Conservation (phyloP, 768 basidiomycete species). For the Pholiota microspora region DNA sequence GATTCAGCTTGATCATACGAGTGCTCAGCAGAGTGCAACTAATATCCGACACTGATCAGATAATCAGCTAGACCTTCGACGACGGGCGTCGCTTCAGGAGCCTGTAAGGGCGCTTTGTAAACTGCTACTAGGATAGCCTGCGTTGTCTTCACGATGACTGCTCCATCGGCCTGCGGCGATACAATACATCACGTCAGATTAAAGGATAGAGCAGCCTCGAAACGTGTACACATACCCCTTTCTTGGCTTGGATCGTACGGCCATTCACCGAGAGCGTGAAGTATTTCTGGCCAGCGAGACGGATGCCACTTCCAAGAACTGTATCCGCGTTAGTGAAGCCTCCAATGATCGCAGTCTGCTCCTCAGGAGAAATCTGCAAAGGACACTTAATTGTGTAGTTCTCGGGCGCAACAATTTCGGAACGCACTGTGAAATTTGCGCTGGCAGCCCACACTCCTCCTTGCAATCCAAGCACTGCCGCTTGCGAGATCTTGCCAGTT, state of each 20-base stretch:
- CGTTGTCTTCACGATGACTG: constrained; percentile 72
- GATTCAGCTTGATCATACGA: constrained; percentile 11
- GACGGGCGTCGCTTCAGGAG: constrained; percentile 59
- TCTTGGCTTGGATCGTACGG: constrained; percentile 73
- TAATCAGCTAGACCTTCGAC: constrained; percentile 79
- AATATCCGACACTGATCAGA: constrained; percentile 59
- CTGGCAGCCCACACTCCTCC: constrained; percentile 80
- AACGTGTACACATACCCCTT: constrained; percentile 49
- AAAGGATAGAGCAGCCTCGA: not conserved
- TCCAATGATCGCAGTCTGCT: constrained; percentile 57
- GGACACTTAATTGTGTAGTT: no score
- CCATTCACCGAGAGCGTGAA: constrained; percentile 52
- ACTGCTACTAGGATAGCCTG: constrained; percentile 83
- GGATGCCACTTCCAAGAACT: constrained; percentile 59
- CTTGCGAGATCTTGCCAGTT: constrained; percentile 67
- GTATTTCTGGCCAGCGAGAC: constrained; percentile 70
- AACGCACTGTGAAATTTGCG: constrained; percentile 54
- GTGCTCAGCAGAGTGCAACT: constrained; percentile 17
- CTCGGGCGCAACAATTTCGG: no score
- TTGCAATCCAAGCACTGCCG: constrained; percentile 71
- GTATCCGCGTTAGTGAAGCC: constrained; percentile 40
- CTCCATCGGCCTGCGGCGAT: constrained; percentile 73
- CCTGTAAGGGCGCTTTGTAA: constrained; percentile 66
- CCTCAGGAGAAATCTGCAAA: constrained; percentile 60
- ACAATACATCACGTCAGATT: not conserved